Evolutionary conservation across 2,329 filamentous ascomycete species (phyloP).

Genomic region (Alternaria infectoria): DNA sequence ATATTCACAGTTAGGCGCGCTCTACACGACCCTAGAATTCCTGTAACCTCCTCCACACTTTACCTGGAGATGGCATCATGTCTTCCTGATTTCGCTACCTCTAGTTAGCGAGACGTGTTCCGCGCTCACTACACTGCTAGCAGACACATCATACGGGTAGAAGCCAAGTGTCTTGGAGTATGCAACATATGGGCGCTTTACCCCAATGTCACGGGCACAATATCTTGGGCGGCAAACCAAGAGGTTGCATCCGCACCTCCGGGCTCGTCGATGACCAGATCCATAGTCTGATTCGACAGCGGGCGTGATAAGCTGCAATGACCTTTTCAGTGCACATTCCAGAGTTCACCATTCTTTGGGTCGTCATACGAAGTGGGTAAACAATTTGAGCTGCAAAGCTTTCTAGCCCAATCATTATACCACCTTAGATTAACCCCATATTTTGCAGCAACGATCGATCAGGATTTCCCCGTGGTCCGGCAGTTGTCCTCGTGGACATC

Average conservation of each 20-base stretch:
- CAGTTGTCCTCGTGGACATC: constrained; percentile 28
- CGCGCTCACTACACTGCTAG: neutral
- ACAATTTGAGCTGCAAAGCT: constrained; percentile 27
- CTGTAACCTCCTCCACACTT: neutral
- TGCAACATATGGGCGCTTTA: constrained; percentile 5
- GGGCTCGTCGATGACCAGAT: constrained; percentile 1
- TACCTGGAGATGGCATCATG: neutral
- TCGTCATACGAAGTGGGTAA: constrained; percentile 20
- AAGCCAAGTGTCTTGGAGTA: constrained; percentile 11
- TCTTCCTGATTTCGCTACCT: neutral
- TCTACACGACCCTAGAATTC: neutral
- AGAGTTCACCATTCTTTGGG: constrained; percentile 15
- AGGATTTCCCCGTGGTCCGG: constrained; percentile 31
- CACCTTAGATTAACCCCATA: constrained; percentile 39
- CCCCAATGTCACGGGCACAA: constrained; percentile 16
- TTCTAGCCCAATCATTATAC: constrained; percentile 33
- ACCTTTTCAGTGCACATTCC: constrained; percentile 12
- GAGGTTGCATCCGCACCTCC: constrained; percentile 16
- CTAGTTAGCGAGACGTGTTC: neutral
- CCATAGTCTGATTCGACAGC: constrained; percentile 12
- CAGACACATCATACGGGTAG: neutral
- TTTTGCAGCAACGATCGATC: constrained; percentile 28
- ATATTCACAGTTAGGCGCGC: no score
- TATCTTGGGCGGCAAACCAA: constrained; percentile 17
- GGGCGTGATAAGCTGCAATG: constrained; percentile 19